Base-by-base conservation (phyloP, 2,329 filamentous ascomycete species). In the Alternaria brassicicola region DNA sequence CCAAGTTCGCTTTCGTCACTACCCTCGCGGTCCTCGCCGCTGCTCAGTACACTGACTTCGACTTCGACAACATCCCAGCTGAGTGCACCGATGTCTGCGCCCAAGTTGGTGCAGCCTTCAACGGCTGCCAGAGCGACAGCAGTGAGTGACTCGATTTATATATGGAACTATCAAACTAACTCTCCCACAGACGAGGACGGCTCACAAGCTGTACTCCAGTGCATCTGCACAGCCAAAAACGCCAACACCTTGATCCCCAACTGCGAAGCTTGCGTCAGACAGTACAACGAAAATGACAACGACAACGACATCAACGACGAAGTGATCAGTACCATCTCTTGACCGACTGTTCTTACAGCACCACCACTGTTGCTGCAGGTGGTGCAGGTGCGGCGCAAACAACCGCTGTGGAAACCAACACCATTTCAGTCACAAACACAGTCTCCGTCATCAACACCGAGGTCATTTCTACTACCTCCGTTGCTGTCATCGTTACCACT, bases 261-360 rank as follows among this genome's bases (percentile, higher is more conserved):
- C 13, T 76, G 73, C 57, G 72, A 71, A 17, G 68, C 72, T 17
- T 76, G 72, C 52, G 66, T 76, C 33, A 49, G 63, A 5, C 55
- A 68, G 41, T 72, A 59, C 64, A 68, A 49, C 25, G 58, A 62
- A 30, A 52, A 62, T 28, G 26, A n/a, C 10, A 59, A 64, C 36
- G 66, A 73, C 51, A 69, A 47, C 28, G 33, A 15, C 35, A n/a
- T n/a, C n/a, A n/a, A n/a, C n/a, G n/a, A n/a, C n/a, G n/a, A n/a
- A 48, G 30, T 36, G 23, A 39, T 23, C 31, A 23, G 21, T 38
- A 45, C 38, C 30, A n/a, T 17, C 48, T 55, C 28, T 31, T 49
- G 10, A 38, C 51, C 21, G 39, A 41, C 9, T 39, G 36, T n/a
- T 25, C 23, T 10, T 52, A 48, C 52, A 23, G 38, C 59, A 48